Evolutionary conservation across 768 basidiomycete genomes (phyloP), one percentile per base, ranked within the genome.

Genomic region (Plicaturopsis crispa): DNA sequence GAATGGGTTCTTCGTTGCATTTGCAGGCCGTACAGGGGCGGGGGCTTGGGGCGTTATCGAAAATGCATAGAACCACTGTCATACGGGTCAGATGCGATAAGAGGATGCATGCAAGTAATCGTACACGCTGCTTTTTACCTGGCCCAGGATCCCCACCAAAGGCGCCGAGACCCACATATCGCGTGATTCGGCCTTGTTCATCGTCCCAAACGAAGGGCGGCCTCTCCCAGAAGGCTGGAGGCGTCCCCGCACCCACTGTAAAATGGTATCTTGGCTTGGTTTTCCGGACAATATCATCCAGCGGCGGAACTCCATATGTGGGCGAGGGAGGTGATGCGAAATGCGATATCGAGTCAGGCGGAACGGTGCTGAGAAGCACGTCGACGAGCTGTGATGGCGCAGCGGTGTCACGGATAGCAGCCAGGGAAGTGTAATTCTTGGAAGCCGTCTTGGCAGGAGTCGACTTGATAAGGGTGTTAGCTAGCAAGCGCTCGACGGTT

Each of bases 31-130:
- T 11, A 54, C 49, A 6, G 65, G 52, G 12, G 62, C 57, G 8
- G 54, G 49, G 17, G 63, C 56, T 31, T 69, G 66, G 2, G 88
- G 78, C 0, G 75, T 60, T 36, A 99, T 85, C 18, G 77, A 80
- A 59, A 97, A 98, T 2, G 96, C 96, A 61, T 99, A 99, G 63
- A 96, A 97, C 84, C 90, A 97, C 93, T 97, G 48, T 14, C 41
- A 32, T 6, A 1, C 26, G 39, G 32, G 24, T 36, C 45, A 46
- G 28, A 40, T 40, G 30, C 34, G 35, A 39, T 24, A 24, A n/a
- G n/a, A n/a, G n/a, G n/a, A n/a, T n/a, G n/a, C n/a, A n/a, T n/a
- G n/a, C n/a, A n/a, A n/a, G n/a, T n/a, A n/a, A 8, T 68, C 81
- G 33, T 48, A 94, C 93, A 49, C 93, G 71, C 50, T 84, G 85